These are phyloP conservation scores for Botrytis elliptica DNA, from an alignment of 2,329 filamentous ascomycete species.

Conservation along the genomic window DNA sequence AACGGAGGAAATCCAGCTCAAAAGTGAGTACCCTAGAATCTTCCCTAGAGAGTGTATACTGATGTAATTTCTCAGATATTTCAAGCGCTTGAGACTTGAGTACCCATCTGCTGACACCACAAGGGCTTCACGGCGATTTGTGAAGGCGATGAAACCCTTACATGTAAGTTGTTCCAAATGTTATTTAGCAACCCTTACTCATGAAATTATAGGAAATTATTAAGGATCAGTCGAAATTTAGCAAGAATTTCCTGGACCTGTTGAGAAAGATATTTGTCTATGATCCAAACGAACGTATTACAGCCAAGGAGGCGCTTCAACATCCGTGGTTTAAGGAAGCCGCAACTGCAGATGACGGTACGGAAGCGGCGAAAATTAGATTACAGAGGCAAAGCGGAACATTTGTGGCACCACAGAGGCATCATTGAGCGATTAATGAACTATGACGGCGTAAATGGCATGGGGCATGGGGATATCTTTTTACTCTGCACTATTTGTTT, in stretches of 20 bases:
- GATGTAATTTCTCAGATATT: conserved; percentile 52
- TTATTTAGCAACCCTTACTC: conserved; percentile 9
- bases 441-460: conserved; percentile 36
- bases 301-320: conserved; percentile 63
- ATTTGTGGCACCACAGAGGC: conserved; percentile 27
- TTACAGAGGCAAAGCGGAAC: conserved; percentile 33
- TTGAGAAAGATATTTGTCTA: conserved; percentile 67
- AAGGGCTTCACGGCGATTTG: conserved; percentile 62
- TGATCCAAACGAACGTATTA: conserved; percentile 63
- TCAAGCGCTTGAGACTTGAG: conserved; percentile 64
- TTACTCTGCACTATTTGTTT: conserved; percentile 26
- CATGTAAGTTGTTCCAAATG: conserved; percentile 47
- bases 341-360: conserved; percentile 63
- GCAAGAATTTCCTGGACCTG: conserved; percentile 62
- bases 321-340: conserved; percentile 68
- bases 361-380: conserved; percentile 64
- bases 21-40: conserved; percentile 51
- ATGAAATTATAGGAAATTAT: conserved; percentile 59
- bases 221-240: conserved; percentile 57
- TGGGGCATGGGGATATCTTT: conserved; percentile 29
- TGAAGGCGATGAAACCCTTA: conserved; percentile 69
- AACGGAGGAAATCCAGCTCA: conserved; percentile 60
- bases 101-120: conserved; percentile 65
- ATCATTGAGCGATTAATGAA: conserved; percentile 34
- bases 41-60: conserved; percentile 28